Conservation (phyloP, 1,284 basidiomycete species). For the Cutaneotrichosporon cavernicola region DNA sequence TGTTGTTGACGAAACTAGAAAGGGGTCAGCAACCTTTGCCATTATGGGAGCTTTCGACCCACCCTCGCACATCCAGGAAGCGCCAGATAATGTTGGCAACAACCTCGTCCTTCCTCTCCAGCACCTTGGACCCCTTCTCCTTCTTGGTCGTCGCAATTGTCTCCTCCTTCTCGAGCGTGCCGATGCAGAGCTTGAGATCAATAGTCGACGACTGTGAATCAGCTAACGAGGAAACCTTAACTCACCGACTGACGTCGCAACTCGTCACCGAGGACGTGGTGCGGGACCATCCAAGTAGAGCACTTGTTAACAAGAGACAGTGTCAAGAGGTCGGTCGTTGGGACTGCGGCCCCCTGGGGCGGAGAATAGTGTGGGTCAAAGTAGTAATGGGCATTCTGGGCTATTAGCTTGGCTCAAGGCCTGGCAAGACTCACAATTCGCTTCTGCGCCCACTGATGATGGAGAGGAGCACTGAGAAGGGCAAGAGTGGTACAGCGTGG, state of each 20-base stretch:
- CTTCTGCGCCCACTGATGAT: conserved; percentile 70
- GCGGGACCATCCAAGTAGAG: conserved; percentile 87
- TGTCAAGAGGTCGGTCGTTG: conserved; percentile 74
- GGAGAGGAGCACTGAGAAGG: conserved; percentile 71
- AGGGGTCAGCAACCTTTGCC: not conserved
- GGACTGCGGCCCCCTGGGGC: conserved; percentile 54
- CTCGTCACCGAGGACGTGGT: conserved; percentile 86
- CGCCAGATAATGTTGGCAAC: conserved; percentile 98
- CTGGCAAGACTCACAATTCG: conserved; percentile 58
- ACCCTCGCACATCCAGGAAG: conserved; percentile 93
- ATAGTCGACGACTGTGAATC: conserved; percentile 80
- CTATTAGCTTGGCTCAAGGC: conserved; percentile 1
- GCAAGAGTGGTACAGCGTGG: conserved; percentile 88
- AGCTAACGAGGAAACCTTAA: conserved; percentile 26
- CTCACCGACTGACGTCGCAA: conserved; percentile 91
- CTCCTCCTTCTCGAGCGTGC: conserved; percentile 78
- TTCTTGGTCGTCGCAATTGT: conserved; percentile 73
- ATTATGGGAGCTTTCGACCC: conserved; percentile 36
- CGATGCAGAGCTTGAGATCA: conserved; percentile 90
- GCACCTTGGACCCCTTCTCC: conserved; percentile 72
- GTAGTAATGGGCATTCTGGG: conserved; percentile 55
- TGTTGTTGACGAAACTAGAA: conserved; percentile 69
- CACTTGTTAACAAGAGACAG: conserved; percentile 83
- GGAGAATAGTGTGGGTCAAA: conserved; percentile 49
- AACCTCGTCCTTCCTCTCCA: conserved; percentile 98